Percentiles rank a stretch among this genome's conserved stretches.
Conservation (phyloP, 129 eudicot species). For the Artemisia tridentata region DNA sequence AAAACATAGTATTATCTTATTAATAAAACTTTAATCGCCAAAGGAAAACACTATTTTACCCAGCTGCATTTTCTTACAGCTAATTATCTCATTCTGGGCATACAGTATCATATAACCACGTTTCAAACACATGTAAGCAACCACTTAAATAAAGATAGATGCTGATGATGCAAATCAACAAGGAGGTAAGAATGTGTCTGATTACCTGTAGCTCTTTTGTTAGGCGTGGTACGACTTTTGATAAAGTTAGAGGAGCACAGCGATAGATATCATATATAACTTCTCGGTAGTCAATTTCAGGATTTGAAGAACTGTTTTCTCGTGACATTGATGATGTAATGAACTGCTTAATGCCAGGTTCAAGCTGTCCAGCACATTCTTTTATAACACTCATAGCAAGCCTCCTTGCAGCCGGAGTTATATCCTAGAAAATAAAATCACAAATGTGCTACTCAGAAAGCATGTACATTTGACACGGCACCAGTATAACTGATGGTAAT, state of each 20-base stretch:
- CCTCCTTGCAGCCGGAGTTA: constrained; percentile 58
- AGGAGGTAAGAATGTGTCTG: constrained; percentile 1
- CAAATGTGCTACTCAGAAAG: not conserved
- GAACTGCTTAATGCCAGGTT: constrained; percentile 74
- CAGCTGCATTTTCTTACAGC: not conserved
- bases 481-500: constrained; percentile 14
- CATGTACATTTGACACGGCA: not conserved
- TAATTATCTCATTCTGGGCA: not conserved
- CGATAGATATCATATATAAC: constrained; percentile 72
- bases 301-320: constrained; percentile 40
- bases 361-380: constrained; percentile 74
- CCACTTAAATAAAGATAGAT: constrained; percentile 10
- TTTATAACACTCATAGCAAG: constrained; percentile 84
- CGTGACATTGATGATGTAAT: constrained; percentile 80
- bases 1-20: not conserved
- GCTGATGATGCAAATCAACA: constrained; percentile 9
- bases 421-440: constrained; percentile 50
- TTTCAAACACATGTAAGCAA: constrained; percentile 1
- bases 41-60: not conserved
- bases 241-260: constrained; percentile 81
- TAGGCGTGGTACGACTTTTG: constrained; percentile 69
- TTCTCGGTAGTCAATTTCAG: constrained; percentile 73
- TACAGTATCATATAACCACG: not conserved
- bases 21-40: constrained; percentile 5
- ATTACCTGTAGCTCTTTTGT: constrained; percentile 88